Base-by-base conservation (phyloP, 169 alveolate genomes). In the Condylostoma magnum region DNA sequence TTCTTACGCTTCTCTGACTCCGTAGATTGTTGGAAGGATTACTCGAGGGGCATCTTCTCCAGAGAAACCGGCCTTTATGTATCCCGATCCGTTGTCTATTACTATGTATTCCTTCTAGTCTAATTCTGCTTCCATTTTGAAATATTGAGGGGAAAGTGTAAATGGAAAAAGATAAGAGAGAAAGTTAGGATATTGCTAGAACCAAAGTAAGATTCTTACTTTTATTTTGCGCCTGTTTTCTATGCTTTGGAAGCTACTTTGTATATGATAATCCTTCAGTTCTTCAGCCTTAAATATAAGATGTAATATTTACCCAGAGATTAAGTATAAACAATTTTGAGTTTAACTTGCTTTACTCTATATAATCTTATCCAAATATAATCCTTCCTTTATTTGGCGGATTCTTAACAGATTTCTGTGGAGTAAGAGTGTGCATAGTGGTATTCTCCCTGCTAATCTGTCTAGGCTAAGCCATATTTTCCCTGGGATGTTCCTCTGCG, bases 321-420 rank as follows among this genome's bases (percentile, higher is more conserved):
- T 33, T 48, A 18, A 33, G 22, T 8, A 36, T 48, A 52, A 30
- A 27, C 34, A 48, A 37, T 65, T 69, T 57, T 41, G 22, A 72
- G 30, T 81, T 76, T 69, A 83, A 77, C 56, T 71, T 83, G 70
- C 69, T 87, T 30, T 87, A 87, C 55, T 68, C 91, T 44, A 72
- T 87, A 18, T 83, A 83, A 58, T 80, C 91, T 15, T 74, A 81
- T 53, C 91, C 90, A 27, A 87, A 87, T 43, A 80, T 87, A n/a
- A 65, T 84, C 38, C 57, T 84, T 43, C 94, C 94, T 27, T 69
- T 87, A n/a, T 33, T 87, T 38, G 94, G 94, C 43, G 94, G 94
- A 31, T 47, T 77, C 20, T 70, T 84, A 28, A 77, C 80, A 0
- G 85, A 84, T 67, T 54, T 47, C 30, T 33, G 58, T 31, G 92